Evolutionary conservation across 441 rosid species (phyloP), one percentile per base, ranked within the genome.

Genomic region (Kokia cookei): DNA sequence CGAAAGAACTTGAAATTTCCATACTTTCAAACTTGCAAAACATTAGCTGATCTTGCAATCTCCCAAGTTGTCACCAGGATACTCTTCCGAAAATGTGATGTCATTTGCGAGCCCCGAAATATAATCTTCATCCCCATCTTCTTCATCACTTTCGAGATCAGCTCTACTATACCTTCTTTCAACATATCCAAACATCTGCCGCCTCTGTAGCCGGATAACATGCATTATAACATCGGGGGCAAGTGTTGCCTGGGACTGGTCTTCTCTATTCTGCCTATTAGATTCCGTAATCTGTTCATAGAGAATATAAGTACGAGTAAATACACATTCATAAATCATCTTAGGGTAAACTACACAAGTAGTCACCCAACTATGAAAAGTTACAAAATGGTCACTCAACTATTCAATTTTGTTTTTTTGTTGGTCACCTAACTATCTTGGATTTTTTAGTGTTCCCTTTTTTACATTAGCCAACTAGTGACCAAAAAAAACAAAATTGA

Each of bases 211-310:
- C 65, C 91, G 81, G 63, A 88, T 77, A 51, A 88, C 86, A 48
- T 87, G 91, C 97, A 90, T 88, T 51, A 87, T 65, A 27, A 90
- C 91, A 7, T 90, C 90, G 11, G 91, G 88, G 12, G 88, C 77
- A 17, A 88, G 79, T 24, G 80, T 75, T 37, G 79, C 84, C 55
- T 77, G 83, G 17, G 91, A 84, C 73, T 81, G 83, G 71, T 86
- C 89, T 75, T 86, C 90, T 76, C 90, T 86, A 10, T 85, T 88
- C 65, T 81, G 81, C 57, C 79, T 75, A 51, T 91, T 90, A 26
- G 88, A 82, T 73, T 88, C 89, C 86, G 82, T 84, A 47, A 91
- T 87, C 93, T 91, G 85, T 78, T 75, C 69, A 45, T 53, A 12
- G 12, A 42, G 72, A 65, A 60, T 19, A 65, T 26, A 58, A 27